These are phyloP conservation scores for Globisporangium irregulare DNA, from an alignment of 352 stramenopile genomes.

Conservation along the genomic window DNA sequence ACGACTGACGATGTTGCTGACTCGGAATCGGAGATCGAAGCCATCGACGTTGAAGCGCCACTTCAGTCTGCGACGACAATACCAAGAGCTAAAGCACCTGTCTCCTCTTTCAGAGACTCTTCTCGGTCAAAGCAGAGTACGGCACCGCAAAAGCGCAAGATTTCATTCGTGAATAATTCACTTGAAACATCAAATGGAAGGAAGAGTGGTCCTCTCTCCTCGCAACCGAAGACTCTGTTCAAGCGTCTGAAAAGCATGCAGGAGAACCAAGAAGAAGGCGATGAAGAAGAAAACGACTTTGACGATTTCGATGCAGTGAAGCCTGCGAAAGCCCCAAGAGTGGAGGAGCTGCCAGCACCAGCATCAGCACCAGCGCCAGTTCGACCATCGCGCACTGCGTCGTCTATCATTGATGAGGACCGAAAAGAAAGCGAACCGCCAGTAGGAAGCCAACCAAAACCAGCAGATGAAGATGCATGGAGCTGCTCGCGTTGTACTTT, in stretches of 20 bases:
- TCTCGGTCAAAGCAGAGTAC: conserved; percentile 1
- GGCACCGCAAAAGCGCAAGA: conserved; percentile 11
- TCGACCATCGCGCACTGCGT: background rate
- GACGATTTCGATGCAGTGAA: conserved; percentile 1
- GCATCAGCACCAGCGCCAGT: background rate
- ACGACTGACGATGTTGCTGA: conserved; percentile 14
- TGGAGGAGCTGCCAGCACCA: background rate
- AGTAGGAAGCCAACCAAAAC: conserved; percentile 10
- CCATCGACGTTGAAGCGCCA: conserved; percentile 14
- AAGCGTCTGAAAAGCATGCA: conserved; percentile 28
- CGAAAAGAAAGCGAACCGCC: conserved; percentile 41
- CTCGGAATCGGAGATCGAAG: conserved; percentile 12
- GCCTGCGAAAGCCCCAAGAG: background rate
- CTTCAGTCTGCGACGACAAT: background rate
- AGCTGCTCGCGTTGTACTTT: conserved; percentile 79
- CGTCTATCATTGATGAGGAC: conserved; percentile 35
- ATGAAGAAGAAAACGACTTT: conserved; percentile 23
- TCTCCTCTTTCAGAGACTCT: background rate
- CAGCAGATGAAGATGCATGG: conserved; percentile 32
- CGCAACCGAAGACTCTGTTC: conserved; percentile 20
- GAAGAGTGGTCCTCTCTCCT: background rate
- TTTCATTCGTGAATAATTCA: conserved; percentile 15
- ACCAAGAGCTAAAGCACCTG: background rate
- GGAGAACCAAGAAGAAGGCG: conserved; percentile 20
- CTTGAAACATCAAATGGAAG: background rate